Evolutionary conservation across 2,329 filamentous ascomycete genomes (phyloP).

Genomic region (Fusarium chlamydosporum): DNA sequence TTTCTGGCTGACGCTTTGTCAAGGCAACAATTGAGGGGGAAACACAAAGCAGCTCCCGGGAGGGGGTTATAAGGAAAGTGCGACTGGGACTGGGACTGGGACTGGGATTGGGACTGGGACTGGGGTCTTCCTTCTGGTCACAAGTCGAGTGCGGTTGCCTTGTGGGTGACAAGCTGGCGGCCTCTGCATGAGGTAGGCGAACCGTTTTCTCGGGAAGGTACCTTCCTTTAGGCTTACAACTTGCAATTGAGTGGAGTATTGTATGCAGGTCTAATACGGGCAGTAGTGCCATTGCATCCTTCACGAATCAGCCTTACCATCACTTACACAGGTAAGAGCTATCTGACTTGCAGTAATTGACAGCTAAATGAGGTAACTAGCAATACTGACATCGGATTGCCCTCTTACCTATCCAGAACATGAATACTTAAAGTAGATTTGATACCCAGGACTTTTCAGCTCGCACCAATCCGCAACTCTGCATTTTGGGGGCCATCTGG

Average conservation of each 20-base stretch:
- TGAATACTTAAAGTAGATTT: background rate
- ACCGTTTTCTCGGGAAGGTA: slow-evolving; percentile 8
- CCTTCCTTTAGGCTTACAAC: slow-evolving; percentile 1
- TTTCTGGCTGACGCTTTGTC: slow-evolving; percentile 8
- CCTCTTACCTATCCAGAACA: background rate
- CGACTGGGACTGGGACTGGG: slow-evolving; percentile 21
- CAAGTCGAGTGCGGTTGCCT: slow-evolving; percentile 19
- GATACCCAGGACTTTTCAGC: slow-evolving; percentile 10
- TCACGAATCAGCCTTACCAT: slow-evolving; percentile 6
- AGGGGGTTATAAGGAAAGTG: slow-evolving; percentile 25
- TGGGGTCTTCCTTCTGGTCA: slow-evolving; percentile 28
- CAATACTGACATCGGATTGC: background rate
- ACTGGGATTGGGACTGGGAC: slow-evolving; percentile 11
- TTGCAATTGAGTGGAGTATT: background rate
- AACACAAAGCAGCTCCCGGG: background rate
- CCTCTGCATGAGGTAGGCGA: slow-evolving; percentile 21
- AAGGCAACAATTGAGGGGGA: slow-evolving; percentile 24
- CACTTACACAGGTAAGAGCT: background rate
- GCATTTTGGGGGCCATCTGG: too few species aligned
- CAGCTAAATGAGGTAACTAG: background rate
- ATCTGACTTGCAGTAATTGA: background rate
- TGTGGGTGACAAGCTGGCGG: slow-evolving; percentile 7
- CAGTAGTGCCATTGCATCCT: slow-evolving; percentile 2
- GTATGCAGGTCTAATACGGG: background rate
- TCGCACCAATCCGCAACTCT: background rate